These are phyloP conservation scores for Metschnikowia chrysomelidarum DNA, from an alignment of 805 yeast genomes.

Conservation along the genomic window DNA sequence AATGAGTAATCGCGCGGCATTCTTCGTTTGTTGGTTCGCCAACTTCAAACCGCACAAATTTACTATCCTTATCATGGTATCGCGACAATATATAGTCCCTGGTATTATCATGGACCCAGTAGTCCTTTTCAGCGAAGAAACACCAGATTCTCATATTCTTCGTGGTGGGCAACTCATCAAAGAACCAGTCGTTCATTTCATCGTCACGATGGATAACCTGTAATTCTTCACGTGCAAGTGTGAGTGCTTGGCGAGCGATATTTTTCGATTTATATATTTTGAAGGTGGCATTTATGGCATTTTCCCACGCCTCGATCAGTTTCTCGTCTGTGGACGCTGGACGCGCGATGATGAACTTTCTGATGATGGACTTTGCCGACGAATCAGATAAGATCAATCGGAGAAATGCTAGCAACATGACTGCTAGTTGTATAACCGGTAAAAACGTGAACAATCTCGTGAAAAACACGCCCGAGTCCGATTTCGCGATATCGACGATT, in stretches of 20 bases:
- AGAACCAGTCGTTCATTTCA: conserved; percentile 50
- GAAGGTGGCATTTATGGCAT: conserved; percentile 42
- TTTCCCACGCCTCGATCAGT: conserved; percentile 30
- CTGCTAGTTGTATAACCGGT: conserved; percentile 32
- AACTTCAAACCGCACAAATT: conserved; percentile 29
- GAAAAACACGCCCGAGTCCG: conserved; percentile 34
- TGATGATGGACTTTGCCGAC: conserved; percentile 23
- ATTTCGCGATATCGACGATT: conserved; percentile 54
- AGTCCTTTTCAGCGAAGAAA: conserved; percentile 57
- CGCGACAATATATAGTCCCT: conserved; percentile 42
- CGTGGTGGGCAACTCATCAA: conserved; percentile 25
- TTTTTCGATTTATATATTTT: conserved; percentile 40
- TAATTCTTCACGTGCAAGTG: conserved; percentile 62
- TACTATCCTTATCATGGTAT: conserved; percentile 30
- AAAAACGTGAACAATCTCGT: conserved; percentile 24
- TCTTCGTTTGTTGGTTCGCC: conserved; percentile 30
- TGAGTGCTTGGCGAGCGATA: conserved; percentile 53
- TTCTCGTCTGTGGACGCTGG: conserved; percentile 20
- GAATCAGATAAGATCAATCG: conserved; percentile 30
- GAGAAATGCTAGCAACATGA: conserved; percentile 25
- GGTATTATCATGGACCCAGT: conserved; percentile 60
- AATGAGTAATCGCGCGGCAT: conserved; percentile 44
- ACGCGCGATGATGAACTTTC: conserved; percentile 24
- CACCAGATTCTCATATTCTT: conserved; percentile 45
- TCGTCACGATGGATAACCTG: conserved; percentile 46